Conservation (phyloP, 2,329 filamentous ascomycete genomes). For the Diplodia seriata region DNA sequence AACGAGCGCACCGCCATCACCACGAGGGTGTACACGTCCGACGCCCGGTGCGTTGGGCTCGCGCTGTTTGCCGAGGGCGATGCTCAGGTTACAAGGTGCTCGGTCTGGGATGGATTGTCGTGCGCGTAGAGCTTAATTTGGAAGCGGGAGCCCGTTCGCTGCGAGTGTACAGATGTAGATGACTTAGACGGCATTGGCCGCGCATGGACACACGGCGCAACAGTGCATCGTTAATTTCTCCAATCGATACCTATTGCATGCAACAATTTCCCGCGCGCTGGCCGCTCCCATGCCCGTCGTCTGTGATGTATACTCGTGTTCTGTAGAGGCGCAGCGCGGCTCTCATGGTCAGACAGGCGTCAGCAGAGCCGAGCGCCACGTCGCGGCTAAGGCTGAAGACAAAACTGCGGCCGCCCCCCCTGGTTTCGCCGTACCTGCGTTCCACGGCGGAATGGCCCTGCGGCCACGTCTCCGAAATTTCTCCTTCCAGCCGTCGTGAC, state of each 20-base stretch:
- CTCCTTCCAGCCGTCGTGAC: not conserved
- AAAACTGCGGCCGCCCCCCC: not conserved
- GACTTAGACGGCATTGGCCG: not conserved
- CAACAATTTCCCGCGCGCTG: not conserved
- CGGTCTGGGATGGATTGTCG: slow-evolving; percentile 16
- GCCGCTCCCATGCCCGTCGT: too few species aligned
- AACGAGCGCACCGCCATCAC: slow-evolving; percentile 41
- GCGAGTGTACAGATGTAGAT: not conserved
- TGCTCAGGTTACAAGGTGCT: slow-evolving; percentile 16
- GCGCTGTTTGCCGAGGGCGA: slow-evolving; percentile 36
- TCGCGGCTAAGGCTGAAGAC: slow-evolving; percentile 17
- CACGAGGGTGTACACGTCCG: slow-evolving; percentile 39
- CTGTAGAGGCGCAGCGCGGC: not conserved
- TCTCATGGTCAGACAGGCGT: slow-evolving; percentile 3
- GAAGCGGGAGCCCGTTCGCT: not conserved
- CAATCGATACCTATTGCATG: not conserved
- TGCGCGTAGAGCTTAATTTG: slow-evolving; percentile 21
- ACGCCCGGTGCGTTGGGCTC: slow-evolving; percentile 37
- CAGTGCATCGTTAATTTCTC: slow-evolving; percentile 5
- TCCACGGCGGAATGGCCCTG: not conserved
- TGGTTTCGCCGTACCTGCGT: slow-evolving; percentile 18
- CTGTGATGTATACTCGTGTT: not conserved
- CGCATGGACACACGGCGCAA: slow-evolving; percentile 18
- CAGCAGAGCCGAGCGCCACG: slow-evolving; percentile 20
- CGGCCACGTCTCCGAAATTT: slow-evolving; percentile 22